Base-by-base conservation (phyloP, 1,284 basidiomycete genomes). In the Tetrapyrgos nigripes region DNA sequence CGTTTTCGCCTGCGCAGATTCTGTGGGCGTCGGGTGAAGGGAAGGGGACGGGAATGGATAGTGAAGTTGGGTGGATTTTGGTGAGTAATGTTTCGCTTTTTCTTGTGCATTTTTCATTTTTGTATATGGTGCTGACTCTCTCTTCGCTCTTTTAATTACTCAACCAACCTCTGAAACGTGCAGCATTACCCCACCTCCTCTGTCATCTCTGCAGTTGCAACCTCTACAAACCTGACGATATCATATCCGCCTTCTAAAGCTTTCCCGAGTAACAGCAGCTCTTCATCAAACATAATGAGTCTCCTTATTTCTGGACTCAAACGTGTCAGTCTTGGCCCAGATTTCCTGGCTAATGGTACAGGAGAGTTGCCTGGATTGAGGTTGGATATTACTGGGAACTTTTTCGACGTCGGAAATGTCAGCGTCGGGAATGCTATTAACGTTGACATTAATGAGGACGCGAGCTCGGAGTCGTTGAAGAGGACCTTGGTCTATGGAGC, bases 171-270 rank as follows among this genome's bases (percentile, higher is more conserved):
- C 9, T 23, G 13, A n/a, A n/a, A n/a, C n/a, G 44, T 46, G 35
- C 21, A 72, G 69, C 62, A 68, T 29, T 68, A 69, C 53, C 60
- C 68, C 2, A 70, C 72, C 1, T 67, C 68, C n/a, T 60, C 64
- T 9, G 67, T 59, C 23, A 71, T 71, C 27, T 65, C 65, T 10
- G 69, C 70, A 8, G 40, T 62, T 33, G 70, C 67, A 3, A 63
- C 63, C 3, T 43, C 57, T 5, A 59, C 57, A 11, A 66, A 62
- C 28, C 58, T 72, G 43, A 66, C 64, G 10, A 65, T 72, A 28
- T 62, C 67, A 5, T 73, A 72, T 53, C 69, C 68, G 1, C 61
- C 67, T 1, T 71, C 70, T 4, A 35, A 40, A 6, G 68, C 70
- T 17, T 73, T 71, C 51, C 67, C 71, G 1, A 28, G 35, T 8